A percentile compares a stretch with the other conserved stretches of the same genome.
phyloP scores from a whole-genome alignment of 2,329 filamentous ascomycete genomes.

The Cryphonectria carpinicola region DNA sequence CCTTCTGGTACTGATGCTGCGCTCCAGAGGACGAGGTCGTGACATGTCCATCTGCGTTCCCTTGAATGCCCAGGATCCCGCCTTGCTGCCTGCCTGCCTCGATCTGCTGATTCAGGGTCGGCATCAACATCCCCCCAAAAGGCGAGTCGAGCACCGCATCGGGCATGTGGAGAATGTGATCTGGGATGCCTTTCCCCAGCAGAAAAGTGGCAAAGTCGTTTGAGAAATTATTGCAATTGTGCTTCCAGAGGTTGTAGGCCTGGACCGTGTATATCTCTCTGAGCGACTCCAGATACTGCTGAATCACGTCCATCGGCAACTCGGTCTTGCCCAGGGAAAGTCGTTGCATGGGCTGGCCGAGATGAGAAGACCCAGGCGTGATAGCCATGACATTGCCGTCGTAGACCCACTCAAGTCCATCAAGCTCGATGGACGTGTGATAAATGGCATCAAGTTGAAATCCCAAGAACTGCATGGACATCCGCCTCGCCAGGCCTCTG shows the following conservation, averaged over 20 bases:
- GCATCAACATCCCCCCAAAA: conserved; percentile 84
- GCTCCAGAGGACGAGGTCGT: conserved; percentile 30
- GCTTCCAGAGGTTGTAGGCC: conserved; percentile 85
- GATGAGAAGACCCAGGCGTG: conserved; percentile 79
- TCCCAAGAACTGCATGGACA: conserved; percentile 57
- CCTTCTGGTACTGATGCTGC: conserved; percentile 40
- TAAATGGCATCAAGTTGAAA: conserved; percentile 87
- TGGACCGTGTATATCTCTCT: conserved; percentile 79
- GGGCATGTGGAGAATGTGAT: conserved; percentile 83
- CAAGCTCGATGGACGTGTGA: conserved; percentile 87
- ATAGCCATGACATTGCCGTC: conserved; percentile 86
- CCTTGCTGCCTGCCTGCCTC: conserved; percentile 51
- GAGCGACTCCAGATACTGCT: conserved; percentile 86
- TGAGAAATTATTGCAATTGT: conserved; percentile 98
- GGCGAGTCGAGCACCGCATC: conserved; percentile 83
- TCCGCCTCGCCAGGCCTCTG: conserved; percentile 56
- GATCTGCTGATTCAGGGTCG: conserved; percentile 63
- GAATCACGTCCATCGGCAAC: conserved; percentile 77
- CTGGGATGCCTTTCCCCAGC: conserved; percentile 84
- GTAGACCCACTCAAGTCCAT: conserved; percentile 87
- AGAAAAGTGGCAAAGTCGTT: conserved; percentile 92
- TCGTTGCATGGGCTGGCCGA: conserved; percentile 80
- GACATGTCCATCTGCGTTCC: conserved; percentile 39
- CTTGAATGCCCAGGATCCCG: conserved; percentile 57
- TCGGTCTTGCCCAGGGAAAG: conserved; percentile 76